Evolutionary conservation across 2,329 filamentous ascomycete genomes (phyloP).

Genomic region (Plenodomus lindquistii): DNA sequence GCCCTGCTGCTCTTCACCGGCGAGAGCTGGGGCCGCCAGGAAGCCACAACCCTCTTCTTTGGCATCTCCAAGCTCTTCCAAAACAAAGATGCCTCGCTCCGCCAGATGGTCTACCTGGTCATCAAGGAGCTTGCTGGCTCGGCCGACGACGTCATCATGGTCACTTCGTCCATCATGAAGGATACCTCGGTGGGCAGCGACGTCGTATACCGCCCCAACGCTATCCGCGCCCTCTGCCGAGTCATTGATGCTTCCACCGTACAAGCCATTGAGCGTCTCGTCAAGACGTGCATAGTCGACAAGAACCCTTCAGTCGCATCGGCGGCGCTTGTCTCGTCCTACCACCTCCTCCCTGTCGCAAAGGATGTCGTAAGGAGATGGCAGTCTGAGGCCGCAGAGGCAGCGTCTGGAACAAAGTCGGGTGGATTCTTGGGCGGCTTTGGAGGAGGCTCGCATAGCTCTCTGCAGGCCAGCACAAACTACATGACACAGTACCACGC

Average conservation of each 20-base stretch:
- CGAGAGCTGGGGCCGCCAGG: conserved; percentile 94
- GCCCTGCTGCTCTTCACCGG: conserved; percentile 94
- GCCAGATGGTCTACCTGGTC: conserved; percentile 98
- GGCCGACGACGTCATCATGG: conserved; percentile 99
- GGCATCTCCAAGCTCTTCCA: conserved; percentile 98
- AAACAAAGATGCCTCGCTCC: conserved; percentile 96
- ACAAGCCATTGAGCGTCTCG: conserved; percentile 94
- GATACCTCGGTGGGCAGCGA: conserved; percentile 95
- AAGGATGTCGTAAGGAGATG: conserved; percentile 94
- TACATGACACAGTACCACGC: conserved; percentile 99
- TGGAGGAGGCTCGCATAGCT: conserved; percentile 73
- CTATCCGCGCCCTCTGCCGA: conserved; percentile 90
- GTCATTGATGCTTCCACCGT: conserved; percentile 96
- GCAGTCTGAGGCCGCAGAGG: conserved; percentile 98
- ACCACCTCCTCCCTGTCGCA: conserved; percentile 95
- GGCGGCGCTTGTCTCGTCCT: conserved; percentile 92
- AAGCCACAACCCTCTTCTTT: conserved; percentile 98
- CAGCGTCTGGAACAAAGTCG: conserved; percentile 86
- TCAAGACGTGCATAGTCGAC: conserved; percentile 99
- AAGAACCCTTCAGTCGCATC: conserved; percentile 98
- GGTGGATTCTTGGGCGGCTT: conserved; percentile 90
- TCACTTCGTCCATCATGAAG: conserved; percentile 99
- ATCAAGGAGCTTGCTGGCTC: conserved; percentile 97
- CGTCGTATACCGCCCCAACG: conserved; percentile 81
- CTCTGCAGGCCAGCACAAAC: conserved; percentile 75